Evolutionary conservation across 2,329 filamentous ascomycete genomes (phyloP).

Genomic region (Verticillium zaregamsianum): DNA sequence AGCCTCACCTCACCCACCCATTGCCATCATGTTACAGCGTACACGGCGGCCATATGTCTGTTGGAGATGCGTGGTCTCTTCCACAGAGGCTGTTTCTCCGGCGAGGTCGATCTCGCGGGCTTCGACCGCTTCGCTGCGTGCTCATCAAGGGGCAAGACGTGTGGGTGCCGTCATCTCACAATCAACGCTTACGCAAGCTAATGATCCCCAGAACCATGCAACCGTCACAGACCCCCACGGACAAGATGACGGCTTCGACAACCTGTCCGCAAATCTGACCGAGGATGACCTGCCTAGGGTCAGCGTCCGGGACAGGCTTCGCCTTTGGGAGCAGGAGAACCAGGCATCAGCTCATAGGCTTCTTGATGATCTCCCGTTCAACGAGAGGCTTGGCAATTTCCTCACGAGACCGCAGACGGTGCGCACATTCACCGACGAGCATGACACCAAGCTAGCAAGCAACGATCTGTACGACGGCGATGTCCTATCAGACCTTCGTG

Average conservation of each 20-base stretch:
- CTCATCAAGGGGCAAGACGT: not conserved
- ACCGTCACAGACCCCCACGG: not conserved
- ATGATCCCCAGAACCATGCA: not conserved
- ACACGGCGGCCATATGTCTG: conserved; percentile 26
- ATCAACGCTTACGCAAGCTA: not conserved
- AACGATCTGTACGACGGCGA: conserved; percentile 28
- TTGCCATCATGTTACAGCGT: conserved; percentile 23
- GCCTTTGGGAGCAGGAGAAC: conserved; percentile 35
- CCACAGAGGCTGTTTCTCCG: not conserved
- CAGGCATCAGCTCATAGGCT: conserved; percentile 16
- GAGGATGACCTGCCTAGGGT: not conserved
- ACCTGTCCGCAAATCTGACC: not conserved
- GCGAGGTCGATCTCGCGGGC: not conserved
- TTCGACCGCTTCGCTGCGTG: not conserved
- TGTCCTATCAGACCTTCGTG: conserved; percentile 30
- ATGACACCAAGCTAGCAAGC: conserved; percentile 14
- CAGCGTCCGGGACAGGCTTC: conserved; percentile 36
- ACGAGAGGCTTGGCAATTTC: conserved; percentile 25
- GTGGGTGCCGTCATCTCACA: not conserved
- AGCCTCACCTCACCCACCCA: not conserved
- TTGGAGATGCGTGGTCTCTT: conserved; percentile 22
- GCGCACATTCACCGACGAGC: conserved; percentile 16
- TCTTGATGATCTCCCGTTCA: conserved; percentile 21
- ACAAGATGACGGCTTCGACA: conserved; percentile 2
- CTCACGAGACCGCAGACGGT: conserved; percentile 29